Conservation (phyloP, 352 stramenopile species). For the Pythium chondricola region DNA sequence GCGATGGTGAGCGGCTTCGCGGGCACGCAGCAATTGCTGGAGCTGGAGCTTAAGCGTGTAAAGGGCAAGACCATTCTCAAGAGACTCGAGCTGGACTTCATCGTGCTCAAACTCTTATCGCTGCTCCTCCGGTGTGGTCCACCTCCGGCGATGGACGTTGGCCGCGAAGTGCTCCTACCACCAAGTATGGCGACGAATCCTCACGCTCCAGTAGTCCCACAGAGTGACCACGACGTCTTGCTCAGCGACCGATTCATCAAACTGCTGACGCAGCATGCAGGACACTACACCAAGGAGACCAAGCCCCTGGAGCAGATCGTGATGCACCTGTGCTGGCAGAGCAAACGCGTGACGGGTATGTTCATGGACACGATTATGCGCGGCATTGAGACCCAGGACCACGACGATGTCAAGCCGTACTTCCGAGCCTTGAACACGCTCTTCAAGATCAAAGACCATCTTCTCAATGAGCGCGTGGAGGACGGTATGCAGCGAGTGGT, state of each 20-base stretch:
- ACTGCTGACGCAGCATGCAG: slow-evolving; percentile 65
- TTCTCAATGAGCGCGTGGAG: slow-evolving; percentile 48
- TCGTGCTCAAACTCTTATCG: slow-evolving; percentile 67
- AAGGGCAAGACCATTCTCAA: slow-evolving; percentile 72
- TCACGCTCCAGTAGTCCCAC: slow-evolving; percentile 45
- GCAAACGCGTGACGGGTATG: slow-evolving; percentile 38
- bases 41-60: slow-evolving; percentile 57
- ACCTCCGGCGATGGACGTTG: slow-evolving; percentile 65
- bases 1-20: slow-evolving; percentile 55
- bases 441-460: slow-evolving; percentile 69
- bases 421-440: slow-evolving; percentile 82
- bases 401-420: slow-evolving; percentile 85
- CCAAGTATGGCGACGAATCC: slow-evolving; percentile 64
- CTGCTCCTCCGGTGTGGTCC: slow-evolving; percentile 63
- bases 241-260: slow-evolving; percentile 73
- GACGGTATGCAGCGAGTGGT: slow-evolving; percentile 70
- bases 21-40: slow-evolving; percentile 51
- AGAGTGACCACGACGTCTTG: slow-evolving; percentile 52
- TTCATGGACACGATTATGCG: slow-evolving; percentile 65
- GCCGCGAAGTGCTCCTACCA: slow-evolving; percentile 22
- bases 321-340: slow-evolving; percentile 76
- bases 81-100: slow-evolving; percentile 66
- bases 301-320: slow-evolving; percentile 76
- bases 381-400: slow-evolving; percentile 74
- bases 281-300: slow-evolving; percentile 72